Base-by-base conservation (phyloP, 768 basidiomycete genomes). In the Ramaria rubella region DNA sequence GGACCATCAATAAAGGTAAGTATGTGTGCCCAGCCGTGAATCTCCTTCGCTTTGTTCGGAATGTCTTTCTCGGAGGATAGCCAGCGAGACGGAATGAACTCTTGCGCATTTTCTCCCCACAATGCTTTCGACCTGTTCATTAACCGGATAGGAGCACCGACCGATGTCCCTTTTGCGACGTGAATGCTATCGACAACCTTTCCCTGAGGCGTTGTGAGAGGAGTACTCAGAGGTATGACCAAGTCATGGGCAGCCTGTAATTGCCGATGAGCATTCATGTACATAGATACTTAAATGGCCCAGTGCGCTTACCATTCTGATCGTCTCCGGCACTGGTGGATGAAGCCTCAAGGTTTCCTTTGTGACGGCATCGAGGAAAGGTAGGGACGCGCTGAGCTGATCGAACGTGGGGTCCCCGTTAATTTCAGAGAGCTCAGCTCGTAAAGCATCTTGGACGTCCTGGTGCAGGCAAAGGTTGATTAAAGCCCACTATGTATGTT, bases 1-100 rank as follows among this genome's bases (percentile, higher is more conserved):
- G 79, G 77, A 0, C 81, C 80, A 62, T 80, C 78, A 12, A 73
- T 68, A 59, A 82, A 82, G 0, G 78, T 77, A 24, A 81, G 64
- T 11, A 80, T 63, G 60, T 81, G 79, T 0, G 74, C 70, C 59
- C 81, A 69, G 14, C 79, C 81, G 60, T 75, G 74, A 36, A 75
- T 67, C 24, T 69, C 69, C 29, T 70, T 64, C 7, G 71, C 73
- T 26, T 61, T 57, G 40, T 58, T 60, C 6, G 64, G 62, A 4
- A 70, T 62, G 4, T 70, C 71, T 12, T 63, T 64, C 19, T 30
- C 67, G 5, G 61, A 60, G 65, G 58, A 67, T 7, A 75, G 59
- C 77, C 78, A 80, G 2, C 78, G 70, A 42, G 71, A 69, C 1
- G 77, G 78, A 3, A 67, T 66, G 62, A 79, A 79, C 38, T 70